phyloP scores from a whole-genome alignment of 495 filamentous ascomycete genomes.

The Xanthoparmelia taractica region DNA sequence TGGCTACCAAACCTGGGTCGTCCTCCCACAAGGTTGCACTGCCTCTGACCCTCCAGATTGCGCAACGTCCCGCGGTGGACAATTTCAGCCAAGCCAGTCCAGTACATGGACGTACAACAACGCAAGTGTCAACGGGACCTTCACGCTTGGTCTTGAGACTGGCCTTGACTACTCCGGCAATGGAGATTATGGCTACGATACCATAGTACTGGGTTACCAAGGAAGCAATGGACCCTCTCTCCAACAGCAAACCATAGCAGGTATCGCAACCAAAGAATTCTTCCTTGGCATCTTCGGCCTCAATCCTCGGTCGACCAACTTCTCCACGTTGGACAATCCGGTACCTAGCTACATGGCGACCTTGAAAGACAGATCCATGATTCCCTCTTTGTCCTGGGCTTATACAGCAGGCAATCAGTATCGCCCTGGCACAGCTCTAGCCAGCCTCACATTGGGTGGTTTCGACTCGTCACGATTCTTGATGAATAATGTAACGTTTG shows the following conservation, averaged over 20 bases:
- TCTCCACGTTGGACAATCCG: conserved; percentile 37
- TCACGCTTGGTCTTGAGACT: conserved; percentile 32
- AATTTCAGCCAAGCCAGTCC: conserved; percentile 40
- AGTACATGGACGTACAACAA: conserved; percentile 34
- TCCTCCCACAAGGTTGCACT: conserved; percentile 32
- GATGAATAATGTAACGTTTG: conserved; percentile 42
- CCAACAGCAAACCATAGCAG: conserved; percentile 41
- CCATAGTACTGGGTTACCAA: conserved; percentile 38
- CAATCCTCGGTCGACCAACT: conserved; percentile 40
- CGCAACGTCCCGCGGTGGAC: conserved; percentile 35
- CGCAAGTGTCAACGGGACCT: conserved; percentile 17
- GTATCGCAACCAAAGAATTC: conserved; percentile 40
- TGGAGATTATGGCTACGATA: conserved; percentile 44
- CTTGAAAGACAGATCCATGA: conserved; percentile 37
- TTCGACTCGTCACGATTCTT: conserved; percentile 48
- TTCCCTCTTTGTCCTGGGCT: conserved; percentile 45
- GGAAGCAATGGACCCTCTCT: conserved; percentile 36
- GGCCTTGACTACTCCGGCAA: conserved; percentile 38
- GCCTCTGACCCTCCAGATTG: conserved; percentile 31
- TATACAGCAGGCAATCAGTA: conserved; percentile 52
- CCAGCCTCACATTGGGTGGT: conserved; percentile 47
- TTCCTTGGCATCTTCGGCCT: conserved; percentile 50
- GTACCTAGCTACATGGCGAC: conserved; percentile 42
- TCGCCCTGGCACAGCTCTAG: conserved; percentile 41
- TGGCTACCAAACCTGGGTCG: conserved; percentile 24